Base-by-base conservation (phyloP, 225 moss, liverwort and hornwort genomes). In the Marchantia polymorpha region DNA sequence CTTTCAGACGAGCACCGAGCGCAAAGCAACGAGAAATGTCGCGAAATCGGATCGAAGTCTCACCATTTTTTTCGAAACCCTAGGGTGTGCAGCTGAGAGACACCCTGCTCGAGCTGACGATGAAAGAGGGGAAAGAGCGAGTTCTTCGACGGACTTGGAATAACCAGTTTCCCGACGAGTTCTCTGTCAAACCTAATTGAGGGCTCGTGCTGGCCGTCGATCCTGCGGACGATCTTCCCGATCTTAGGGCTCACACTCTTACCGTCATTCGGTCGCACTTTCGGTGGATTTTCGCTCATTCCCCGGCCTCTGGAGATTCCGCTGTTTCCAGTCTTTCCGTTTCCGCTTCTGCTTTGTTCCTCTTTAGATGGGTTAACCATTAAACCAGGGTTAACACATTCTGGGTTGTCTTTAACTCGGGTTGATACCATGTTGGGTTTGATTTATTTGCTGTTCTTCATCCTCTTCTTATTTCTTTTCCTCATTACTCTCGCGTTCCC, bases 11-110 rank as follows among this genome's bases (percentile, higher is more conserved):
- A 8, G 19, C 14, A 12, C 19, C 2, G 56, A 56, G 4, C 16
- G 25, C 16, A 9, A 72, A 72, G 10, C 22, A 10, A 72, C 72
- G 50, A 50, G 22, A 26, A 51, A 22, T 17, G n/a, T 72, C 72
- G 8, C 3, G 10, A 19, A 72, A 19, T 19, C 56, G 14, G 3
- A 47, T 20, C 1, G 23, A 72, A 72, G 39, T 39, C 72, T 72
- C 72, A 72, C 72, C 72, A 72, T 72, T 72, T 72, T 39, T 72
- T n/a, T n/a, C 51, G 22, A 74, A 74, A 74, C 74, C 74, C 74
- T 74, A 74, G 53, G 74, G 74, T 74, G 54, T 53, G 54, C 74
- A 74, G 74, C 53, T 52, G 49, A 11, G 53, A 69, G 10, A 72
- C 53, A 73, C 52, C 53, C 73, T 27, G 13, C 52, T 54, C 53